Evolutionary conservation across 805 yeast genomes (phyloP).

Genomic region (Grigorovia humatica): DNA sequence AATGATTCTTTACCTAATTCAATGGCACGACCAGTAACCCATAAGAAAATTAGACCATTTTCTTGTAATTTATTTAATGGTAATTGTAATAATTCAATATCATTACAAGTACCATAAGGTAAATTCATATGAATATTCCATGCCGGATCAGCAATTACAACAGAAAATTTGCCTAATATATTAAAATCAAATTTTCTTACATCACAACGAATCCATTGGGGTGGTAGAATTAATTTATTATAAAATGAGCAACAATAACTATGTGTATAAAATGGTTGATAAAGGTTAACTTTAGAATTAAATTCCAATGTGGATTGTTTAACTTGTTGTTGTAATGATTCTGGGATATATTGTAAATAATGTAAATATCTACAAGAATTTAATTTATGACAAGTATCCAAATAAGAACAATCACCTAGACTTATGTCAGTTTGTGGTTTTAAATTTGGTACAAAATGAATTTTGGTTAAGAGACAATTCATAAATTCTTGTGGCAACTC

Average conservation of each 20-base stretch:
- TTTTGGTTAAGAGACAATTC: constrained; percentile 29
- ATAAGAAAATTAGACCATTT: constrained; percentile 72
- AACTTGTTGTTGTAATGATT: constrained; percentile 20
- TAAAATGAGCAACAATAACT: constrained; percentile 30
- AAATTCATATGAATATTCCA: constrained; percentile 92
- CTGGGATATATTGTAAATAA: constrained; percentile 41
- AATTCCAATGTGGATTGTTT: constrained; percentile 2
- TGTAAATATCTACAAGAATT: constrained; percentile 74
- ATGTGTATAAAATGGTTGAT: constrained; percentile 25
- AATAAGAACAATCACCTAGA: constrained; percentile 85
- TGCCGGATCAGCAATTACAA: constrained; percentile 85
- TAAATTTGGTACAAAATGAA: constrained; percentile 46
- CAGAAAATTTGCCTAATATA: constrained; percentile 69
- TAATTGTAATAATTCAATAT: constrained; percentile 56
- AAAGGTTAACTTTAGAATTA: constrained; percentile 8
- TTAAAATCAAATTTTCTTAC: constrained; percentile 61
- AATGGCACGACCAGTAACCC: constrained; percentile 94
- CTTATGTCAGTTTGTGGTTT: constrained; percentile 55
- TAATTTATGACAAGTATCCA: constrained; percentile 88
- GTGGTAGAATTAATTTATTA: constrained; percentile 33
- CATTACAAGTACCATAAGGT: constrained; percentile 71
- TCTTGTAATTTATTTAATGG: constrained; percentile 63
- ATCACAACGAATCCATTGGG: constrained; percentile 87
- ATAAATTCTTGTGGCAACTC: constrained; percentile 18
- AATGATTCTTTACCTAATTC: constrained; percentile 78